Conservation (phyloP, 1,139 yeast species). For the Geotrichum reessii region DNA sequence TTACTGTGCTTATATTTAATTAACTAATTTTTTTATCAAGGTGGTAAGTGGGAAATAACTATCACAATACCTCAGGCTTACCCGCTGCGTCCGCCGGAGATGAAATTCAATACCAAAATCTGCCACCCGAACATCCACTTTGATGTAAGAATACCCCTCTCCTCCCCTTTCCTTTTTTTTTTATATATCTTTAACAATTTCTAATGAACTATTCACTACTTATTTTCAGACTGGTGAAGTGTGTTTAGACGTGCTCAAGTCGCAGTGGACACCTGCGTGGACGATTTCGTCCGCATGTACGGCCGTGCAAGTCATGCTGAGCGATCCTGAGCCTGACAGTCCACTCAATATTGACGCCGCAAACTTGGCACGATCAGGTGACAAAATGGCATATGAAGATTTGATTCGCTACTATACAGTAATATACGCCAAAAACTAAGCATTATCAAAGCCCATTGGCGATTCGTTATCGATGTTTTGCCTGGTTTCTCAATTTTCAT, state of each 20-base stretch:
- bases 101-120: conserved; percentile 50
- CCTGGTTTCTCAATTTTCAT: background rate
- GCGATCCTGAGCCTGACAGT: conserved; percentile 78
- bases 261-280: conserved; percentile 89
- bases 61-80: conserved; percentile 51
- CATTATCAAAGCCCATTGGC: background rate
- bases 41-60: conserved; percentile 54
- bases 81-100: conserved; percentile 66
- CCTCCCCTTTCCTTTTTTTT: conserved; percentile 7
- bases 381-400: conserved; percentile 50
- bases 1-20: too few species aligned
- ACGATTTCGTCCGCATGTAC: conserved; percentile 61
- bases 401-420: conserved; percentile 55
- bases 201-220: too few species aligned
- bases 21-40: too few species aligned
- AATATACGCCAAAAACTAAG: background rate
- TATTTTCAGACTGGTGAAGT: conserved; percentile 57
- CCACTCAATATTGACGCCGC: conserved; percentile 86
- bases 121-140: conserved; percentile 74
- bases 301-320: conserved; percentile 64
- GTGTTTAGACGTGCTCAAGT: conserved; percentile 71
- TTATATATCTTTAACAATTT: too few species aligned
- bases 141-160: conserved; percentile 25
- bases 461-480: background rate
- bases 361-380: conserved; percentile 60